A percentile compares a stretch with the other conserved stretches of the same genome.
Conservation (phyloP, 345 rosid species). For the Arabidopsis suecica region DNA sequence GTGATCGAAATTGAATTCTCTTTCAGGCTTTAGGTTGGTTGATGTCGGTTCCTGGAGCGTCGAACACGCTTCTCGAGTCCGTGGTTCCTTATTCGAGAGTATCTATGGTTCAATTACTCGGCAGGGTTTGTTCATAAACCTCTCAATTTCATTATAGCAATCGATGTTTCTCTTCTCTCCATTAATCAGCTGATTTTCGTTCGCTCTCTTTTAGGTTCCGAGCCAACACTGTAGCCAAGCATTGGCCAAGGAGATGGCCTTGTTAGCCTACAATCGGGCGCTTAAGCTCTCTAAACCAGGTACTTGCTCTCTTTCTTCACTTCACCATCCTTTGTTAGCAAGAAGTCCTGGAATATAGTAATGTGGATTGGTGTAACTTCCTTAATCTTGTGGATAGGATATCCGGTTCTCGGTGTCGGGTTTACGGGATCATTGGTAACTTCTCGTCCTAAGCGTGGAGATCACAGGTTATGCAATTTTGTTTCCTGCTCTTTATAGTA, state of each 20-base stretch:
- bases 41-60: slow-evolving; percentile 87
- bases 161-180: background rate
- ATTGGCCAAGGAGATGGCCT: slow-evolving; percentile 74
- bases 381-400: slow-evolving; percentile 50
- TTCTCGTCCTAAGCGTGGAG: slow-evolving; percentile 68
- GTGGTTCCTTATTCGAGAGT: slow-evolving; percentile 77
- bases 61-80: slow-evolving; percentile 85
- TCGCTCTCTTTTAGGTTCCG: slow-evolving; percentile 59
- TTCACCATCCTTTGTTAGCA: background rate
- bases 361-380: slow-evolving; percentile 10
- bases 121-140: slow-evolving; percentile 54
- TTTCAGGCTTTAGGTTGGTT: slow-evolving; percentile 75
- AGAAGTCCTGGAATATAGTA: too few relatives aligned
- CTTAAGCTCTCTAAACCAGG: slow-evolving; percentile 87
- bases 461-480: slow-evolving; percentile 67
- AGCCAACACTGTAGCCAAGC: slow-evolving; percentile 58
- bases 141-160: background rate
- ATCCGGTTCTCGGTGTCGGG: slow-evolving; percentile 83
- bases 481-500: background rate
- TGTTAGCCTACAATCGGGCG: slow-evolving; percentile 84
- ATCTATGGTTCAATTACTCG: slow-evolving; percentile 72
- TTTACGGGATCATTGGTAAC: slow-evolving; percentile 83
- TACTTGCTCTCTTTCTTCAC: slow-evolving; percentile 14
- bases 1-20: background rate
- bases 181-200: background rate